These are phyloP conservation scores for Panaeolus papilionaceus DNA, from an alignment of 768 basidiomycete genomes.

Conservation along the genomic window DNA sequence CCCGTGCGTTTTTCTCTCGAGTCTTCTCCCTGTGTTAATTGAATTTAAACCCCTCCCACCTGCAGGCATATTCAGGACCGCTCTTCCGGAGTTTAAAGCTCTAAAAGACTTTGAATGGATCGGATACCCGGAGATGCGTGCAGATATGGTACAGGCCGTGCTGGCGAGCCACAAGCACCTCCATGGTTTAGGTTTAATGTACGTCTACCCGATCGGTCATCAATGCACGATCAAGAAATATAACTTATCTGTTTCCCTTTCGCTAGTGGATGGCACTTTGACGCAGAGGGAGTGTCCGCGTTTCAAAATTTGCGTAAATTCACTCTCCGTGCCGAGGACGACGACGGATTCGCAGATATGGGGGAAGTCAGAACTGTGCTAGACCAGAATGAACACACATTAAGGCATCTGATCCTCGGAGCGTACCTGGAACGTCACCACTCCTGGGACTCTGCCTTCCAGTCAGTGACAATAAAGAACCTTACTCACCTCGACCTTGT, in stretches of 20 bases:
- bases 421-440: slow-evolving; percentile 70
- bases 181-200: slow-evolving; percentile 65
- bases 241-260: slow-evolving; percentile 7
- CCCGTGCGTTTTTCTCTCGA: slow-evolving; percentile 41
- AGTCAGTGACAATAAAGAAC: slow-evolving; percentile 65
- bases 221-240: neutral
- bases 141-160: slow-evolving; percentile 68
- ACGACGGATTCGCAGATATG: slow-evolving; percentile 76
- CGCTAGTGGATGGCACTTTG: slow-evolving; percentile 75
- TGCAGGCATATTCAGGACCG: slow-evolving; percentile 64
- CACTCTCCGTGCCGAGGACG: slow-evolving; percentile 72
- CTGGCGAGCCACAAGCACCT: slow-evolving; percentile 59
- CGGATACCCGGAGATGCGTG: slow-evolving; percentile 74
- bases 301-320: slow-evolving; percentile 68
- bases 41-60: neutral
- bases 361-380: slow-evolving; percentile 69
- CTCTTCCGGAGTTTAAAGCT: slow-evolving; percentile 66
- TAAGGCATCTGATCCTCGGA: slow-evolving; percentile 69
- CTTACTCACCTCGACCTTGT: slow-evolving; percentile 75
- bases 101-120: slow-evolving; percentile 76
- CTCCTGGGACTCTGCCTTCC: slow-evolving; percentile 72
- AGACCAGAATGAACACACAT: slow-evolving; percentile 61
- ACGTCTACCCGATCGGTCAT: slow-evolving; percentile 25
- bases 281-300: slow-evolving; percentile 70
- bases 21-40: neutral